phyloP scores from a whole-genome alignment of 2,329 filamentous ascomycete genomes.

The Aureobasidium vineae region DNA sequence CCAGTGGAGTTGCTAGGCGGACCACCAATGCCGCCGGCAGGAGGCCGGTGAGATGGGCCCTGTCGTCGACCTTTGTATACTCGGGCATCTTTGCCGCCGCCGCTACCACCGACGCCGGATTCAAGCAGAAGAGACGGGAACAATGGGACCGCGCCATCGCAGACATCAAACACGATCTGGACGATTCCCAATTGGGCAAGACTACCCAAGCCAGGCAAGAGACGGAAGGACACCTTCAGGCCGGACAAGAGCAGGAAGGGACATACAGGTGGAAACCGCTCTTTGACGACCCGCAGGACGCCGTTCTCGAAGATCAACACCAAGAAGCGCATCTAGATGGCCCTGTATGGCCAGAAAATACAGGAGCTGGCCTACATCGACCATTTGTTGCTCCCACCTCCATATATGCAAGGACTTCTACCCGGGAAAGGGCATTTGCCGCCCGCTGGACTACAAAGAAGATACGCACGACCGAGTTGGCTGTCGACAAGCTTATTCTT shows the following conservation, averaged over 20 bases:
- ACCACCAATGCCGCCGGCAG: constrained; percentile 53
- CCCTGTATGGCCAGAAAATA: constrained; percentile 43
- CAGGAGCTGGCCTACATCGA: constrained; percentile 37
- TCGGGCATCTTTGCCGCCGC: constrained; percentile 66
- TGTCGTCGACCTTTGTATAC: constrained; percentile 62
- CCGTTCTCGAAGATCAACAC: constrained; percentile 8
- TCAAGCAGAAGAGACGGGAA: constrained; percentile 57
- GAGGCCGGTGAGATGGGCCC: constrained; percentile 50
- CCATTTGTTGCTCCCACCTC: constrained; percentile 47
- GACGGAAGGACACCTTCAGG: constrained; percentile 9
- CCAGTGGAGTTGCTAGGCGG: constrained; percentile 50
- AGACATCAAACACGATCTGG: constrained; percentile 52
- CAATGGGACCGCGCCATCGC: constrained; percentile 63
- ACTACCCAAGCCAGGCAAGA: neutral
- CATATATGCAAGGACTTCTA: constrained; percentile 43
- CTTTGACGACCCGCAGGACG: constrained; percentile 21
- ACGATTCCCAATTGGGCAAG: neutral
- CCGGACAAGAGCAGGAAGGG: constrained; percentile 1
- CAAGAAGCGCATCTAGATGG: neutral
- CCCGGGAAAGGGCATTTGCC: constrained; percentile 36
- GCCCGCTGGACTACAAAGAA: constrained; percentile 45
- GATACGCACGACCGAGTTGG: constrained; percentile 43
- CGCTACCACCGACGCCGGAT: constrained; percentile 59
- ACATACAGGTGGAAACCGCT: constrained; percentile 14
- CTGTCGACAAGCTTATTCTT: constrained; percentile 44